Base-by-base conservation (phyloP, 164 flowering plant species). In the Vitis riparia region DNA sequence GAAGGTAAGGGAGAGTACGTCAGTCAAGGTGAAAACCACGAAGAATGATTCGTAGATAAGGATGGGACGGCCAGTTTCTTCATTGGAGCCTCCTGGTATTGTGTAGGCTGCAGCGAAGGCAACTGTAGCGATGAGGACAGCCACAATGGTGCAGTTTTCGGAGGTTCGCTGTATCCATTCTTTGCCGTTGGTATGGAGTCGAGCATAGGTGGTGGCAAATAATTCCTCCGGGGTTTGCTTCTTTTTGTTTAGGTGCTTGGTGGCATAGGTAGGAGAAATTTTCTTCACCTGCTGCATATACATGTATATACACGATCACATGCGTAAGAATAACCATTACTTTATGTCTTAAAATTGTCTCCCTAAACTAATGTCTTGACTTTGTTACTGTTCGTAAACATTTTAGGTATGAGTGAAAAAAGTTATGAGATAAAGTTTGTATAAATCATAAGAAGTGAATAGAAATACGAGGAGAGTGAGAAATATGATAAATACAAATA, bases 71-170 rank as follows among this genome's bases (percentile, higher is more conserved):
- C 80, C 77, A 2, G 59, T 62, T 7, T 12, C 51, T 15, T 50
- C 1, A 14, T 77, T 12, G 9, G 70, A 32, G 11, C 80, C 80
- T 2, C 80, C 80, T 7, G 80, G 80, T 32, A 77, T 67, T 15
- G 77, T 77, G 66, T 74, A 74, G 12, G 75, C 71, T 3, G 76
- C 72, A 12, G 80, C 77, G 58, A 77, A 77, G 49, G 75, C 75
- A 2, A 77, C 77, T 0, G 80, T 77, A 5, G 74, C 77, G 0
- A 77, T 73, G n/a, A 77, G 72, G 8, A 68, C 55, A 14, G 74
- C 77, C 0, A 67, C 65, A 17, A 77, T 55, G 16, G 72, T 51
- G 77, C 77, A 73, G 16, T 60, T 48, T 12, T 70, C 70, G 14
- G 77, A 59, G 23, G 68, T 73, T 14, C 63, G 65, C 60, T 48